Percentiles rank a stretch among this genome's conserved stretches.
Evolutionary conservation across 768 basidiomycete species (phyloP).

Genomic region (Tremella mesenterica): DNA sequence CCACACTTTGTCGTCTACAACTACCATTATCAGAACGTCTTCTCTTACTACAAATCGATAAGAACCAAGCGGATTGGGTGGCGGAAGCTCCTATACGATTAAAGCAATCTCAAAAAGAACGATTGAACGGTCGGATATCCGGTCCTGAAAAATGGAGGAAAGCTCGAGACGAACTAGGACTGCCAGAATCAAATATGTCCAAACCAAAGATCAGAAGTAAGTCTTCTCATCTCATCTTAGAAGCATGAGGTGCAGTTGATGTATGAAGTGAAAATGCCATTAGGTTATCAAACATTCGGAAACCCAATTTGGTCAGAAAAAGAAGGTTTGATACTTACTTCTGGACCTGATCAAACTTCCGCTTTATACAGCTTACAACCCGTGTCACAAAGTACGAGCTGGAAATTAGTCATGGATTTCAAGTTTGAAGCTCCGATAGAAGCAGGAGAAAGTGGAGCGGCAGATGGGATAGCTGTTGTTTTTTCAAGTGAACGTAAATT

Average conservation of each 20-base stretch:
- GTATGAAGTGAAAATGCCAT: no score
- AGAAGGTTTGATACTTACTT: constrained; percentile 25
- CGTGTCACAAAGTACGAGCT: constrained; percentile 8
- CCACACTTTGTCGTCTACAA: constrained; percentile 20
- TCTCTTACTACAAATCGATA: constrained; percentile 33
- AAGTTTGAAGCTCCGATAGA: constrained; percentile 11
- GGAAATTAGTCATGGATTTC: constrained; percentile 16
- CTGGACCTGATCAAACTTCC: constrained; percentile 21
- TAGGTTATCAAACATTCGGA: no score
- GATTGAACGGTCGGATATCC: constrained; percentile 36
- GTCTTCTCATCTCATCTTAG: no score
- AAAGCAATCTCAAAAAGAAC: constrained; percentile 18
- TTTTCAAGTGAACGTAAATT: constrained; percentile 11
- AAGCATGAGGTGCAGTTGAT: no score
- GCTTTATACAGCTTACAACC: constrained; percentile 15
- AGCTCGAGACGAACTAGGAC: constrained; percentile 39
- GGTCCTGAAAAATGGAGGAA: constrained; percentile 45
- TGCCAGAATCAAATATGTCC: not conserved
- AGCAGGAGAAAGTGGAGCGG: constrained; percentile 21
- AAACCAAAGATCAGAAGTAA: constrained; percentile 12
- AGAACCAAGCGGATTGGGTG: constrained; percentile 29
- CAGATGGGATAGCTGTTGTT: constrained; percentile 41
- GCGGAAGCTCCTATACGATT: constrained; percentile 18
- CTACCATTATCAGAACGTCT: constrained; percentile 8
- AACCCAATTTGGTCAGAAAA: no score